phyloP scores from a whole-genome alignment of 345 rosid genomes.

The Streptanthus diversifolius region DNA sequence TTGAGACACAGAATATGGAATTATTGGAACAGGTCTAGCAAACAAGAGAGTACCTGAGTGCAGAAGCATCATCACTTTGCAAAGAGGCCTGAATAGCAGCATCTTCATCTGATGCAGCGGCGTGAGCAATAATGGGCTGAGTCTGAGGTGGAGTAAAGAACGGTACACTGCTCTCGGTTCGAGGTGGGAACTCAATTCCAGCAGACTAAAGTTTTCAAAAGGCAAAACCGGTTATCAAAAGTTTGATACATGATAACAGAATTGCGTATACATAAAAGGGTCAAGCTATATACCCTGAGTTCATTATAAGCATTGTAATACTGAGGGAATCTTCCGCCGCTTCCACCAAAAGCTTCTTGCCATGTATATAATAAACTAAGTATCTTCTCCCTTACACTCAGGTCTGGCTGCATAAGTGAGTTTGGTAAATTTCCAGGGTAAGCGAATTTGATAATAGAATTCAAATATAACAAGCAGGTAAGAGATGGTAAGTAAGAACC shows the following conservation, averaged over 20 bases:
- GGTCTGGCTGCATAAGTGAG: slow-evolving; percentile 70
- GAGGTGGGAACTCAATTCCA: slow-evolving; percentile 91
- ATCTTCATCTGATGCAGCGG: slow-evolving; percentile 64
- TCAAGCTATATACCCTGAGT: slow-evolving; percentile 59
- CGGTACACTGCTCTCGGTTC: slow-evolving; percentile 73
- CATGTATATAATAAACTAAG: slow-evolving; percentile 54
- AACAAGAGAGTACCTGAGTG: slow-evolving; percentile 57
- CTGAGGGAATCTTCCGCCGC: slow-evolving; percentile 80
- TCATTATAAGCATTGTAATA: slow-evolving; percentile 82
- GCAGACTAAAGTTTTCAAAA: slow-evolving; percentile 46
- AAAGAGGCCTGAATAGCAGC: slow-evolving; percentile 91
- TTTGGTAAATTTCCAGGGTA: slow-evolving; percentile 1
- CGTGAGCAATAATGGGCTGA: slow-evolving; percentile 53
- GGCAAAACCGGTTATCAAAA: not conserved
- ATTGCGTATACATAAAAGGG: not conserved
- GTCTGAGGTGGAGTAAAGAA: slow-evolving; percentile 97
- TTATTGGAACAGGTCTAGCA: not conserved
- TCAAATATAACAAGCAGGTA: not conserved
- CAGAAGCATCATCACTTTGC: slow-evolving; percentile 82
- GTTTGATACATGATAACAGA: not conserved
- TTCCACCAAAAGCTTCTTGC: slow-evolving; percentile 80
- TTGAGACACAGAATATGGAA: not conserved
- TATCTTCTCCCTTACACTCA: slow-evolving; percentile 89
- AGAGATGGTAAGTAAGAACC: slow-evolving; percentile 43
- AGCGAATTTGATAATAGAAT: not conserved